phyloP scores from a whole-genome alignment of 2,329 filamentous ascomycete genomes.

The Periconia sp. region DNA sequence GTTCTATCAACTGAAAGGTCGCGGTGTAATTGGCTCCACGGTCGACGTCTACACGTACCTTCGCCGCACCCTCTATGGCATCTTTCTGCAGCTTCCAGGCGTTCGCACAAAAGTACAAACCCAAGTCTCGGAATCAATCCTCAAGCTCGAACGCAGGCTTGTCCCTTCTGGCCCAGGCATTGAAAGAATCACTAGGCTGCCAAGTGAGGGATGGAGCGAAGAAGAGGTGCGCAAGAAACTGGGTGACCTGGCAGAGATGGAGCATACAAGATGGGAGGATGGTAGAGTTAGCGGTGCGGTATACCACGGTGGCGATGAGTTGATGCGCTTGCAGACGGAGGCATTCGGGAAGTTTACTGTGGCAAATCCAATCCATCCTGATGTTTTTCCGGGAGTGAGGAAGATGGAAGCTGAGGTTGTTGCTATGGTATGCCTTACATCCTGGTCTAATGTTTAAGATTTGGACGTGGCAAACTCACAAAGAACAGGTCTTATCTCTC shows the following conservation, averaged over 20 bases:
- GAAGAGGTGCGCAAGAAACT: conserved; percentile 84
- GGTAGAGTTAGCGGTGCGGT: conserved; percentile 93
- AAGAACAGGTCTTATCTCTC: conserved; percentile 67
- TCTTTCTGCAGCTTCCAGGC: conserved; percentile 85
- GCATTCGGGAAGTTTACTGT: conserved; percentile 95
- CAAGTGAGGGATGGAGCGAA: conserved; percentile 80
- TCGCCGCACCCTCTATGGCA: conserved; percentile 77
- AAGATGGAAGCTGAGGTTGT: conserved; percentile 99
- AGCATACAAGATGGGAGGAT: conserved; percentile 97
- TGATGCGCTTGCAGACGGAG: conserved; percentile 86
- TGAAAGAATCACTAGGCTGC: conserved; percentile 76
- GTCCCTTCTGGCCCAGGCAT: conserved; percentile 74
- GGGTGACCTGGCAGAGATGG: conserved; percentile 78
- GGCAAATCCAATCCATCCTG: conserved; percentile 94
- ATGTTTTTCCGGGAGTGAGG: conserved; percentile 95
- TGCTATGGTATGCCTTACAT: conserved; percentile 74
- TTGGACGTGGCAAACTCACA: conserved; percentile 11
- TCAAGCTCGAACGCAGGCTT: conserved; percentile 83
- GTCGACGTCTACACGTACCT: conserved; percentile 74
- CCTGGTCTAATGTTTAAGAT: too few relatives aligned
- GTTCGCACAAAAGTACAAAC: conserved; percentile 85
- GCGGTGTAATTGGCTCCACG: conserved; percentile 81
- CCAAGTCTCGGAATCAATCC: conserved; percentile 79
- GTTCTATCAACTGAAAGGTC: conserved; percentile 85
- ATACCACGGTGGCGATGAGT: conserved; percentile 86